phyloP scores from a whole-genome alignment of 495 filamentous ascomycete species.

The Xylaria venustula region DNA sequence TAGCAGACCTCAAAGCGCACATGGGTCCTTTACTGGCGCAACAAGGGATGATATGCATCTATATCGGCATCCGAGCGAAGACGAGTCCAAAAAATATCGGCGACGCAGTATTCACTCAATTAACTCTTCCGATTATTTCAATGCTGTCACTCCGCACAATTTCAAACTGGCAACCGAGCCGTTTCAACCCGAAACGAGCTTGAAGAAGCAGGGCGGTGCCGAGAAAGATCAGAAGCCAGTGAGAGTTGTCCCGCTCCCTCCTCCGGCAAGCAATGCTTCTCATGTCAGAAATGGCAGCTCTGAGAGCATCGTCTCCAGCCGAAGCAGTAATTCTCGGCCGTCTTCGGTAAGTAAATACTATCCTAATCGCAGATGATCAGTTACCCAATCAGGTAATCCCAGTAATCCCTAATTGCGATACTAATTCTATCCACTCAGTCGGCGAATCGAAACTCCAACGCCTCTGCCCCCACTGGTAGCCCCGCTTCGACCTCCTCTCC shows the following conservation, averaged over 20 bases:
- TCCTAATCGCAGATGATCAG: slow-evolving; percentile 15
- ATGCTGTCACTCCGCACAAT: slow-evolving; percentile 38
- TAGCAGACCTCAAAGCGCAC: slow-evolving; percentile 48
- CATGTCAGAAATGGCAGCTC: slow-evolving; percentile 40
- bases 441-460: slow-evolving; percentile 47
- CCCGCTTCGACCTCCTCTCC: slow-evolving; percentile 44
- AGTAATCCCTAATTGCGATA: slow-evolving; percentile 15
- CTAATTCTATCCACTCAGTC: slow-evolving; percentile 38
- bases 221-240: slow-evolving; percentile 38
- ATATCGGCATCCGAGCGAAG: slow-evolving; percentile 45
- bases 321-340: slow-evolving; percentile 43
- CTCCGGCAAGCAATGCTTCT: slow-evolving; percentile 15
- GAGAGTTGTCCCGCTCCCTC: slow-evolving; percentile 21
- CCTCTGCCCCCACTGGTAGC: slow-evolving; percentile 43
- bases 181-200: slow-evolving; percentile 31
- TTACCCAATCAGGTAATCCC: slow-evolving; percentile 42
- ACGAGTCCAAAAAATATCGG: slow-evolving; percentile 73
- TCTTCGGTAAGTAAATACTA: slow-evolving; percentile 45
- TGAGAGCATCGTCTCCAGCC: slow-evolving; percentile 43
- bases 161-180: slow-evolving; percentile 39
- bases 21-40: slow-evolving; percentile 32
- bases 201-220: slow-evolving; percentile 28
- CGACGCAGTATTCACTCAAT: slow-evolving; percentile 81
- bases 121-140: slow-evolving; percentile 59
- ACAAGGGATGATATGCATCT: slow-evolving; percentile 56